Evolutionary conservation across 1,139 yeast genomes (phyloP), one percentile per base, ranked within the genome.

Genomic region (Saccharomyces hybrid): DNA sequence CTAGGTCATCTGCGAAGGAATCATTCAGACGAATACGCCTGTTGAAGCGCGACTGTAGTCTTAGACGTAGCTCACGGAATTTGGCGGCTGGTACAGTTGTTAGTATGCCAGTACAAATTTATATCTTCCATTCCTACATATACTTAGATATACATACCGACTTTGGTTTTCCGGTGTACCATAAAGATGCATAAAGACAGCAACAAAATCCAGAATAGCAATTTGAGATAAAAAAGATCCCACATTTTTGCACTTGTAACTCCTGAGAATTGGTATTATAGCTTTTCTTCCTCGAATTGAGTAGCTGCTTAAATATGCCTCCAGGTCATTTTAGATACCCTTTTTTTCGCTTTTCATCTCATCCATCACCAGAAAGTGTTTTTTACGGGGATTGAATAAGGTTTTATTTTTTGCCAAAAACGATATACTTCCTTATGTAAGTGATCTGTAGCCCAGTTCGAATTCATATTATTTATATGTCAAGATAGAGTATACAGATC

Each of bases 1-100:
- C 88, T 26, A 82, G 64, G 66, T 88, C 95, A 13, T 75, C 75
- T 47, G 73, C 72, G 65, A 86, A 86, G 1, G 83, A 73, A 13
- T 56, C 60, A 52, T 66, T 67, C 2, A 65, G 46, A 19, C 55
- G 55, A 9, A 58, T 58, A 3, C 50, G 47, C 1, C 61, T 57
- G 6, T 62, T 62, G 9, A 62, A 46, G 1, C 58, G 46, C 19
- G 56, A 54, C 29, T 53, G 55, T n/a, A 62, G 7, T 42, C 50
- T 57, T 5, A 54, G 9, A 19, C 48, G 46, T 5, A 58, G 26
- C 25, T 59, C 65, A 23, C 50, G 53, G 8, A 55, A 46, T 52
- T 56, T 53, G 49, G 56, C 57, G 26, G 34, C 61, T 59, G 27
- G 9, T 47, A 26, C 38, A 27, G 29, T 46, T 44, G 52, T 54